Evolutionary conservation across 2,329 filamentous ascomycete species (phyloP), one percentile per base, ranked within the genome.

Genomic region (Penicillium oxalicum): DNA sequence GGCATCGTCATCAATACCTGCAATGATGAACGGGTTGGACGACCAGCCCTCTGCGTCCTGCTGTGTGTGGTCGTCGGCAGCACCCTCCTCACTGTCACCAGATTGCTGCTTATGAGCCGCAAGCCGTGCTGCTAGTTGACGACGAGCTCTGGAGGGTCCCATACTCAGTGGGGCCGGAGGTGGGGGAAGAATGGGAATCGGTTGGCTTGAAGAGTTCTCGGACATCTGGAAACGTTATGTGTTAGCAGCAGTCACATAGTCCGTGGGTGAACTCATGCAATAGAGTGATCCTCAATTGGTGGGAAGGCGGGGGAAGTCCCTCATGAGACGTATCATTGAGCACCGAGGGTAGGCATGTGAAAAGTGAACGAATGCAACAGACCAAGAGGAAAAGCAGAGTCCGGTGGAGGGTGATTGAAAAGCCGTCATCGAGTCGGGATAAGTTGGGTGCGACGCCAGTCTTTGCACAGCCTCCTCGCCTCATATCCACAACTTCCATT

Each of bases 111-210:
- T 81, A 56, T 88, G 86, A 70, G 86, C 81, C 2, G 88, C 81
- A 61, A 97, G 77, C 9, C 91, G 83, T 9, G 88, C 87, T n/a
- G 90, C 91, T n/a, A 97, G 80, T 68, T 95, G 89, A 47, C 89
- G 78, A 44, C 91, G 83, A 6, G 91, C 91, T 45, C 91, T 83
- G 6, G 89, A 94, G 2, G 91, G 91, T 0, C 87, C 84, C 33
- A 91, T 83, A 66, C 91, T 93, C 61, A 95, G 76, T 9, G 90
- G 88, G 29, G 87, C 84, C 24, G 83, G 87, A n/a, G 86, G 85
- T 1, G 72, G 71, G 45, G 70, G 65, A 29, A 74, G 58, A 38
- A 74, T 71, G 12, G 67, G 74, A 55, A 70, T 71, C 44, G 65
- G 71, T 49, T 72, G 70, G 49, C 70, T 72, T 33, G 66, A 64